Conservation (phyloP, 352 stramenopile genomes). For the Blastocystis sp. region DNA sequence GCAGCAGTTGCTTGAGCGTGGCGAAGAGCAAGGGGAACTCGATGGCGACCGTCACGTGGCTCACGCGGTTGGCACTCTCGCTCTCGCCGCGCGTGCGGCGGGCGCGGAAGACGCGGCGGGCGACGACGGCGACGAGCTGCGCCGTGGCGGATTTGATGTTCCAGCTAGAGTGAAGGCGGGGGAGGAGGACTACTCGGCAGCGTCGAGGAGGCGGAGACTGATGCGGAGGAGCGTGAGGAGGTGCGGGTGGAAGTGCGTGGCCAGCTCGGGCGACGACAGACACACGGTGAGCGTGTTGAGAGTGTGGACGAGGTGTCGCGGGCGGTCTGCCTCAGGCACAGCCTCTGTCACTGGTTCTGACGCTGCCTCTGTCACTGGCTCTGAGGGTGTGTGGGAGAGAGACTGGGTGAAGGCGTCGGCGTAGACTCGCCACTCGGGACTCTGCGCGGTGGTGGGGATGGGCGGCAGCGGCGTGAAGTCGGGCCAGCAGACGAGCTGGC, state of each 20-base stretch:
- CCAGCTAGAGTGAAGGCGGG: not conserved
- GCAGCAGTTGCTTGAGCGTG: not conserved
- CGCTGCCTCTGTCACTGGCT: too few species aligned
- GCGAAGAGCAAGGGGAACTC: slow-evolving; percentile 38
- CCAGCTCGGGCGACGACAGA: not conserved
- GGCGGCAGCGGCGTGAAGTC: not conserved
- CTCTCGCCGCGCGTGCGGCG: not conserved
- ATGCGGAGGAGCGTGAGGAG: not conserved
- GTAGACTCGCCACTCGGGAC: not conserved
- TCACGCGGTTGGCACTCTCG: slow-evolving; percentile 1
- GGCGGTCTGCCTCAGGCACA: not conserved
- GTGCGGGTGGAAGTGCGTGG: not conserved
- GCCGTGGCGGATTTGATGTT: slow-evolving; percentile 14
- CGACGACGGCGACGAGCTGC: not conserved
- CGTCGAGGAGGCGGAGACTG: not conserved
- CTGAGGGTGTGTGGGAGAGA: not conserved
- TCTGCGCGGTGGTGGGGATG: not conserved
- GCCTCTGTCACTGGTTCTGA: too few species aligned
- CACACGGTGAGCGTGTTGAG: not conserved
- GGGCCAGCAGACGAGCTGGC: not conserved
- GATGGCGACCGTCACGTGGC: not conserved
- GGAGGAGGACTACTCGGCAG: not conserved
- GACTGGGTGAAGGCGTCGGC: not conserved
- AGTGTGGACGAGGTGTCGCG: not conserved
- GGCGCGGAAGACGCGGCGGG: not conserved